A percentile compares a stretch with the other conserved stretches of the same genome.
These are phyloP conservation scores for Phytophthora idaei DNA, from an alignment of 352 stramenopile species.

Conservation along the genomic window DNA sequence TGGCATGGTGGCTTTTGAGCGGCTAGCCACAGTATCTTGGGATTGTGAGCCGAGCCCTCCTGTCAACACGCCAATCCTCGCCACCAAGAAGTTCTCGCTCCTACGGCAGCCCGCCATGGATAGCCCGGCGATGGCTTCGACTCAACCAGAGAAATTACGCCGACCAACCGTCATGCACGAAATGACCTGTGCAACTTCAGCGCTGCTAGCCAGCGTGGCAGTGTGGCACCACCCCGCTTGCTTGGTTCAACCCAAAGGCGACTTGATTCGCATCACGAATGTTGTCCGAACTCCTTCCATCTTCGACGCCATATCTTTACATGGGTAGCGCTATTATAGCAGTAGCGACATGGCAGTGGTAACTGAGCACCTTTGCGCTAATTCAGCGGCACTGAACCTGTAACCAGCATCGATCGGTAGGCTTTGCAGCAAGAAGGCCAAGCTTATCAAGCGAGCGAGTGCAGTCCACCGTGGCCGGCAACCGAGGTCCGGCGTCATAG, in stretches of 20 bases:
- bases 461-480: slow-evolving; percentile 16
- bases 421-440: slow-evolving; percentile 2
- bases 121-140: slow-evolving; percentile 1
- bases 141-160: slow-evolving; percentile 7
- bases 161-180: slow-evolving; percentile 3
- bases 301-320: background rate
- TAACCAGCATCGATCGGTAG: background rate
- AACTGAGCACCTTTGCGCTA: background rate
- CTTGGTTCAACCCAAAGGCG: slow-evolving; percentile 5
- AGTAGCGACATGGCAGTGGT: background rate
- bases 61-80: slow-evolving; percentile 20
- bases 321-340: background rate
- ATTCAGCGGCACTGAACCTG: too few relatives aligned
- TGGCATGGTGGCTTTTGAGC: background rate
- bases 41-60: slow-evolving; percentile 20
- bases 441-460: slow-evolving; percentile 2
- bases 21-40: slow-evolving; percentile 5
- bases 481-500: slow-evolving; percentile 16
- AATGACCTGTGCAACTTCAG: background rate
- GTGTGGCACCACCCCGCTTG: slow-evolving; percentile 5
- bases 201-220: slow-evolving; percentile 8
- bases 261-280: slow-evolving; percentile 2
- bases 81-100: slow-evolving; percentile 7
- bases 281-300: slow-evolving; percentile 6
- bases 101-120: background rate